phyloP scores from a whole-genome alignment of 1,284 basidiomycete species.

The Pyrrhoderma lamaoense region DNA sequence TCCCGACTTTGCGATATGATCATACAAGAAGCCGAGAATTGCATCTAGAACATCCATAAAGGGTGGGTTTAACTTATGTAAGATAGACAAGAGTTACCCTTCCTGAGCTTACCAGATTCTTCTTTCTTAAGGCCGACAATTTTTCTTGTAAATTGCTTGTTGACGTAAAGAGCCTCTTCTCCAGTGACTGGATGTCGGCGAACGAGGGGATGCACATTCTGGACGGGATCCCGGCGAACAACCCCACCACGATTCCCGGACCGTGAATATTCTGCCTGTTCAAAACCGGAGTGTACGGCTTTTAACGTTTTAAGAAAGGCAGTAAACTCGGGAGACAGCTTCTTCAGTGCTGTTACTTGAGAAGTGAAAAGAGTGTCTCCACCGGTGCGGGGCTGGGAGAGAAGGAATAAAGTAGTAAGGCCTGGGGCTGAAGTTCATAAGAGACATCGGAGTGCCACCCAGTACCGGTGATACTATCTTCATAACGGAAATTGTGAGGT shows the following conservation, averaged over 20 bases:
- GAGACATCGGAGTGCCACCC: slow-evolving; percentile 43
- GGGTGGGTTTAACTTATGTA: too few species aligned
- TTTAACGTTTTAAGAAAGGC: slow-evolving; percentile 55
- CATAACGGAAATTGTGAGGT: slow-evolving; percentile 64
- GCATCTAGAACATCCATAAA: neutral
- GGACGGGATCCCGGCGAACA: slow-evolving; percentile 58
- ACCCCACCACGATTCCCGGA: slow-evolving; percentile 36
- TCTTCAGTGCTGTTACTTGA: slow-evolving; percentile 57
- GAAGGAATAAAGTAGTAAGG: slow-evolving; percentile 54
- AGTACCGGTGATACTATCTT: slow-evolving; percentile 34
- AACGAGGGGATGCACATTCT: slow-evolving; percentile 48
- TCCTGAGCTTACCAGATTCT: slow-evolving; percentile 46
- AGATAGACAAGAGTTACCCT: too few species aligned
- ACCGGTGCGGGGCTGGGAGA: slow-evolving; percentile 32
- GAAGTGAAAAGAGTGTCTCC: slow-evolving; percentile 57
- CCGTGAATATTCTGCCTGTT: slow-evolving; percentile 49
- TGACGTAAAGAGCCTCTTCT: slow-evolving; percentile 59
- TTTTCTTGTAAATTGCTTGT: slow-evolving; percentile 51
- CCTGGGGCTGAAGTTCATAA: slow-evolving; percentile 59
- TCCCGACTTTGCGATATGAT: slow-evolving; percentile 42
- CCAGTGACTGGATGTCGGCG: slow-evolving; percentile 59
- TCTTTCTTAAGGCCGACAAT: slow-evolving; percentile 65
- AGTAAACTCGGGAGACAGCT: slow-evolving; percentile 62
- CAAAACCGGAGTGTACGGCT: slow-evolving; percentile 58
- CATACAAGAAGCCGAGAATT: slow-evolving; percentile 51